Evolutionary conservation across 2,329 filamentous ascomycete genomes (phyloP).

Genomic region (Arthrobotrys conoides): DNA sequence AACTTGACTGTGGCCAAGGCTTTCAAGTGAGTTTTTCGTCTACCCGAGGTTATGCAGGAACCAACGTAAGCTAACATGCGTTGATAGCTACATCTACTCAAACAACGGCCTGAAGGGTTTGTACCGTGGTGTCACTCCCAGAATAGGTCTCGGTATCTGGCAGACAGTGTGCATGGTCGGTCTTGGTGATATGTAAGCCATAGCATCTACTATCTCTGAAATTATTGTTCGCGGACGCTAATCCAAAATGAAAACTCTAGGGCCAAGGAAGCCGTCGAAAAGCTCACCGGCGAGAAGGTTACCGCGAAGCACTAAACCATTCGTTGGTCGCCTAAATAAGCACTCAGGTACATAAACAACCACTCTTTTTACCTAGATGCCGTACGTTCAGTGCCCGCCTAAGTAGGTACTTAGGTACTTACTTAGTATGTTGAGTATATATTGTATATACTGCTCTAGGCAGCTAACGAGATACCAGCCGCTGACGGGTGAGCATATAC

Average conservation of each 20-base stretch:
- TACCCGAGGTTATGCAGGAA: conserved; percentile 63
- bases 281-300: conserved; percentile 72
- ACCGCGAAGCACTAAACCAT: conserved; percentile 72
- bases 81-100: conserved; percentile 82
- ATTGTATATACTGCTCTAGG: conserved; percentile 1
- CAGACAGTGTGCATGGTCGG: conserved; percentile 99
- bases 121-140: conserved; percentile 94
- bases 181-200: conserved; percentile 91
- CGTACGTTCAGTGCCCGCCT: not conserved
- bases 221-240: conserved; percentile 40
- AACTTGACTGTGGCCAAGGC: conserved; percentile 97
- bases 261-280: conserved; percentile 73
- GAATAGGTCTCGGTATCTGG: conserved; percentile 96
- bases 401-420: not conserved
- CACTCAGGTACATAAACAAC: not conserved
- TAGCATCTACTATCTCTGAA: conserved; percentile 45
- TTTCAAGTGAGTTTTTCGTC: conserved; percentile 67
- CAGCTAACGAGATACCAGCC: not conserved
- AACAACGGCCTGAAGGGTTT: conserved; percentile 90
- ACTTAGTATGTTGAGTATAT: conserved; percentile 4
- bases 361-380: not conserved
- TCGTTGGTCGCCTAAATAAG: not conserved
- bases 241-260: conserved; percentile 65
- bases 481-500: conserved; percentile 8
- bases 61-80: conserved; percentile 68